Evolutionary conservation across 352 stramenopile genomes (phyloP).

Genomic region (Phytophthora citrophthora): DNA sequence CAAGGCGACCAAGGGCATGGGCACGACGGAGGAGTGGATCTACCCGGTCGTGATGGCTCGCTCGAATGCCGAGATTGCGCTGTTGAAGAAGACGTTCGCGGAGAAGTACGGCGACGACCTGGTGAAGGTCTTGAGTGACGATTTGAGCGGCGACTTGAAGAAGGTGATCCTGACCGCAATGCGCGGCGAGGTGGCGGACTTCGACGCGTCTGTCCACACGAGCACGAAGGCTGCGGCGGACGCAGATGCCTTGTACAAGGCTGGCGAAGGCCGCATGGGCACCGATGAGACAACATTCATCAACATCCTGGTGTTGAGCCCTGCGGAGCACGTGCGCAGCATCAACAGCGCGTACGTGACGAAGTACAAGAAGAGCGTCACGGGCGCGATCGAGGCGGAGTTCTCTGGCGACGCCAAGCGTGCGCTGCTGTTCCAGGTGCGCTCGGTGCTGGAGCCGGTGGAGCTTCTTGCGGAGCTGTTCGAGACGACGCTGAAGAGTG

Average conservation of each 20-base stretch:
- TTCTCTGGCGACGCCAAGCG: slow-evolving; percentile 49
- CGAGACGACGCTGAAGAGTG: slow-evolving; percentile 48
- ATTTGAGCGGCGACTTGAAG: slow-evolving; percentile 65
- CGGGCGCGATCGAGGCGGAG: slow-evolving; percentile 57
- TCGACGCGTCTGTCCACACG: slow-evolving; percentile 64
- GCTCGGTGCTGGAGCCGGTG: slow-evolving; percentile 37
- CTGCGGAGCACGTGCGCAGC: slow-evolving; percentile 50
- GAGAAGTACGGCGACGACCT: slow-evolving; percentile 63
- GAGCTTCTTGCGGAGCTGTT: slow-evolving; percentile 44
- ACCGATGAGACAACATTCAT: slow-evolving; percentile 67
- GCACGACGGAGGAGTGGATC: slow-evolving; percentile 63
- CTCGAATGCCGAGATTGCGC: slow-evolving; percentile 68
- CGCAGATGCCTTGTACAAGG: slow-evolving; percentile 64
- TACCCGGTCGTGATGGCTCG: slow-evolving; percentile 59
- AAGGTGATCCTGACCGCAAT: slow-evolving; percentile 66
- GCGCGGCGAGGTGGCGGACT: slow-evolving; percentile 35
- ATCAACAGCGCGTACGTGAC: slow-evolving; percentile 55
- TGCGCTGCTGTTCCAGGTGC: slow-evolving; percentile 44
- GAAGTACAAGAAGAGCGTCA: slow-evolving; percentile 62
- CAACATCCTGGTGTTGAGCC: slow-evolving; percentile 48
- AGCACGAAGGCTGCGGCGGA: slow-evolving; percentile 51
- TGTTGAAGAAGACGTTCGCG: slow-evolving; percentile 80
- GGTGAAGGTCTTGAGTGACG: slow-evolving; percentile 45
- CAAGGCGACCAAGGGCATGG: slow-evolving; percentile 60
- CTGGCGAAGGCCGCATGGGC: slow-evolving; percentile 65